phyloP scores from a whole-genome alignment of 1,284 basidiomycete genomes.

The Apiotrichum mycotoxinovorans region DNA sequence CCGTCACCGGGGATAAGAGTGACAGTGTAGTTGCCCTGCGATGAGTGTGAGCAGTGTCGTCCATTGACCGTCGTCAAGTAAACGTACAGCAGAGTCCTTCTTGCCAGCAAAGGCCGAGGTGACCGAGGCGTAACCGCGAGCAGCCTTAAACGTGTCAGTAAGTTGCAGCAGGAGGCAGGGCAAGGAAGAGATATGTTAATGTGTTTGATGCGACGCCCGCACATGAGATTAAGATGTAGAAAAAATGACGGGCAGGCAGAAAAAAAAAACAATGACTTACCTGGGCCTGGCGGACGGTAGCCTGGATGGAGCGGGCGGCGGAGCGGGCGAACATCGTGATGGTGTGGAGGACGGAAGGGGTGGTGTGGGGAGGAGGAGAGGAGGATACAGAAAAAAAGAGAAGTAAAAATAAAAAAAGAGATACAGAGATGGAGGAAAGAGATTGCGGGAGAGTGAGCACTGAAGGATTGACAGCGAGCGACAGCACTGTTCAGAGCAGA shows the following conservation, averaged over 20 bases:
- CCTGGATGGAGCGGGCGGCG: constrained; percentile 23
- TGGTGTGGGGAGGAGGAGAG: constrained; percentile 1
- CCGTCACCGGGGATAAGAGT: constrained; percentile 40
- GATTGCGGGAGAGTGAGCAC: neutral
- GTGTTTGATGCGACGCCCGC: too few species aligned
- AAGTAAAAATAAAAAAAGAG: neutral
- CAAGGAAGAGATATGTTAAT: too few species aligned
- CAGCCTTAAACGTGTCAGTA: constrained; percentile 25
- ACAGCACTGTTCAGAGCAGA: too few species aligned
- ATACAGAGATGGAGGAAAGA: neutral
- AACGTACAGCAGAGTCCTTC: constrained; percentile 75
- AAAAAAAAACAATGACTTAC: constrained; percentile 18
- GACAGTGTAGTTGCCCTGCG: constrained; percentile 81
- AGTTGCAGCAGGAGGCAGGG: too few species aligned
- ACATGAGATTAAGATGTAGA: too few species aligned
- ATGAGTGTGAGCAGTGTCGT: neutral
- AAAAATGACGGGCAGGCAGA: neutral
- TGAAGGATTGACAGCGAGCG: constrained; percentile 9
- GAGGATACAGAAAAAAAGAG: constrained; percentile 3
- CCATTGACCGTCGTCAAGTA: neutral
- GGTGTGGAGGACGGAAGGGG: constrained; percentile 3
- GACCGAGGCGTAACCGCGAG: constrained; percentile 42
- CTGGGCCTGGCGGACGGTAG: constrained; percentile 36
- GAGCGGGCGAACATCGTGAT: constrained; percentile 34
- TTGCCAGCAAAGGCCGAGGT: constrained; percentile 83